These are phyloP conservation scores for Annulohypoxylon moriforme DNA, from an alignment of 495 filamentous ascomycete species.

Conservation along the genomic window DNA sequence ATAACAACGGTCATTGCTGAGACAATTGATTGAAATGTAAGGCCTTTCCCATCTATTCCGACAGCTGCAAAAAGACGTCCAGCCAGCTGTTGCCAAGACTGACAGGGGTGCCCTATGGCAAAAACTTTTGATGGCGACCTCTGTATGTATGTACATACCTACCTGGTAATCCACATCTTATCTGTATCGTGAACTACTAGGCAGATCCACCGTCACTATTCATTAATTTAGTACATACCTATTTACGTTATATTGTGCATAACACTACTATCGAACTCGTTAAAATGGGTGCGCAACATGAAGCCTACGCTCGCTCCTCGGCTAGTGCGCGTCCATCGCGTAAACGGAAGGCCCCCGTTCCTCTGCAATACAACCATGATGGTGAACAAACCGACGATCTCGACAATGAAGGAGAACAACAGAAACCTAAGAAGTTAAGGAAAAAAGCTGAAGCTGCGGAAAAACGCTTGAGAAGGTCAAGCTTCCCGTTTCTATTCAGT, in stretches of 20 bases:
- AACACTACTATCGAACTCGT: neutral
- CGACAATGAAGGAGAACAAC: constrained; percentile 16
- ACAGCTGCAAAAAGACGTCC: too few relatives aligned
- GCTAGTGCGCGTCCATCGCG: neutral
- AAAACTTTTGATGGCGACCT: too few relatives aligned
- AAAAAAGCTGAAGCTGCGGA: constrained; percentile 11
- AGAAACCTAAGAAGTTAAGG: constrained; percentile 1
- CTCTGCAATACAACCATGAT: too few relatives aligned
- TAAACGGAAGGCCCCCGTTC: constrained; percentile 36
- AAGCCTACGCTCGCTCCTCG: neutral
- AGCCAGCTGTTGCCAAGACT: too few relatives aligned
- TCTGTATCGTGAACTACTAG: neutral
- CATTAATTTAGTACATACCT: neutral
- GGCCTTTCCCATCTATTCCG: too few relatives aligned
- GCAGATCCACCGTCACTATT: neutral
- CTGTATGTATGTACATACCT: too few relatives aligned
- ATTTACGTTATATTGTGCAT: neutral
- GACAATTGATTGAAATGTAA: too few relatives aligned
- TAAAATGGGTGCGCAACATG: neutral
- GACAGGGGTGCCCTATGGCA: too few relatives aligned
- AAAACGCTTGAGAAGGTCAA: constrained; percentile 41
- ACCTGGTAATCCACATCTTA: neutral
- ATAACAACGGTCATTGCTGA: too few relatives aligned
- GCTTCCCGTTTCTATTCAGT: neutral
- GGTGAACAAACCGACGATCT: neutral